Evolutionary conservation across 2,329 filamentous ascomycete species (phyloP).

Genomic region (Aspergillus costaricaensis): DNA sequence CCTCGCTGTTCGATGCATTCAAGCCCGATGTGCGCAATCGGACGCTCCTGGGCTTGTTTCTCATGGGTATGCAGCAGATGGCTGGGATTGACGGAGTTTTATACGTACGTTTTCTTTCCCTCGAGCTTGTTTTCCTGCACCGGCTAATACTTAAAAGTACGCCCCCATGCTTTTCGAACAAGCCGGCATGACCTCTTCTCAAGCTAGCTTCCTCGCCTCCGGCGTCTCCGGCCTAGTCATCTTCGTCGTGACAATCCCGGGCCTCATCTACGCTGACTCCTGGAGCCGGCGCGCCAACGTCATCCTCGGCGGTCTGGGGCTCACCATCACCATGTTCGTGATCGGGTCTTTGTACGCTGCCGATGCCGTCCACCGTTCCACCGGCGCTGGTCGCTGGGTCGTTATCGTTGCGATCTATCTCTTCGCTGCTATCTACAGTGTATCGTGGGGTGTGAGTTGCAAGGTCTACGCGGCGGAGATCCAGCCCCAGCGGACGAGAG

Average conservation of each 20-base stretch:
- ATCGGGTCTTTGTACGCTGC: slow-evolving; percentile 38
- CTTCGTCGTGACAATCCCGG: slow-evolving; percentile 58
- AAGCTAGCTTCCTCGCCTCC: slow-evolving; percentile 61
- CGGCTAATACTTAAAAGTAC: slow-evolving; percentile 45
- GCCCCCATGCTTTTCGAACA: slow-evolving; percentile 62
- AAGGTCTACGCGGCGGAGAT: slow-evolving; percentile 63
- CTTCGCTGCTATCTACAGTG: slow-evolving; percentile 30
- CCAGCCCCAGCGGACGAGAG: slow-evolving; percentile 57
- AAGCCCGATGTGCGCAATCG: slow-evolving; percentile 49
- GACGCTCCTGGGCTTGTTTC: slow-evolving; percentile 57
- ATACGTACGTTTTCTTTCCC: slow-evolving; percentile 45
- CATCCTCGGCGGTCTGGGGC: too few species aligned
- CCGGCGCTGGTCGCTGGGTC: slow-evolving; percentile 33
- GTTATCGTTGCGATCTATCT: slow-evolving; percentile 30
- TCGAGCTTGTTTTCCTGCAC: too few species aligned
- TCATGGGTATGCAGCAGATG: slow-evolving; percentile 62
- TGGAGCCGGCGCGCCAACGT: slow-evolving; percentile 51
- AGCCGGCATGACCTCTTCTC: slow-evolving; percentile 57
- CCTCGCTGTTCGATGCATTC: slow-evolving; percentile 36
- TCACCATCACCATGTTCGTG: slow-evolving; percentile 33
- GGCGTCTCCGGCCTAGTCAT: slow-evolving; percentile 63
- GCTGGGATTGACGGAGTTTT: slow-evolving; percentile 64
- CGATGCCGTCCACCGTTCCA: slow-evolving; percentile 29
- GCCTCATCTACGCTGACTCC: slow-evolving; percentile 57
- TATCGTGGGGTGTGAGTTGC: slow-evolving; percentile 57